Evolutionary conservation across 1,284 basidiomycete species (phyloP), one percentile per base, ranked within the genome.

Genomic region (Nidula niveotomentosa): DNA sequence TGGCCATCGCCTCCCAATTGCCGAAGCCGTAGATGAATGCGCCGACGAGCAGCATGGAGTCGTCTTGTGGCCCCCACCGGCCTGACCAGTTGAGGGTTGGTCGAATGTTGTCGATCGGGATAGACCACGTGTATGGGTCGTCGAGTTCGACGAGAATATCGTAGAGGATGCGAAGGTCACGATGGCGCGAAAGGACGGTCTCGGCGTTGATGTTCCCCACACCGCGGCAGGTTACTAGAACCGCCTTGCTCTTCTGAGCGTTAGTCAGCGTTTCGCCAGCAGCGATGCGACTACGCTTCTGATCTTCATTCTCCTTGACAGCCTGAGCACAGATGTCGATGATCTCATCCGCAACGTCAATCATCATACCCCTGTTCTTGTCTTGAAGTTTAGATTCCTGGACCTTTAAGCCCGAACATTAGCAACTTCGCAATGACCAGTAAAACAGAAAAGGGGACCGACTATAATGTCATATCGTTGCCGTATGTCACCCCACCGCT

Each of bases 201-300:
- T 98, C 96, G 15, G 97, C 97, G 69, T 99, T 99, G 79, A 99
- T 94, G 64, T 93, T 94, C 55, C 88, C 83, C 54, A 98, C 94
- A 53, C 89, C 90, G 56, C 91, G 86, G 78, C 90, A 98, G 12
- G 89, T 88, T 61, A 98, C 91, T 43, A 98, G 83, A 49, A 98
- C 93, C 0, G 96, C 97, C 71, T 98, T 98, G 79, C 91, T 93
- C 75, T 94, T 94, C 74, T 92, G 90, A 8, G 90, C 89, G 62
- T 91, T 91, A 15, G 87, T 90, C 61, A 92, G 73, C 0, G 90
- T 85, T 73, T 98, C 95, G 52, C 95, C 95, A 18, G 88, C 85
- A 53, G 90, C 89, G 56, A 88, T 76, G 60, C 89, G 86, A 17
- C 78, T 72, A 23, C 88, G 88, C 67, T 96, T 90, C 66, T 90